phyloP scores from a whole-genome alignment of 1,139 yeast genomes.

The Magnusiomyces suaveolens region DNA sequence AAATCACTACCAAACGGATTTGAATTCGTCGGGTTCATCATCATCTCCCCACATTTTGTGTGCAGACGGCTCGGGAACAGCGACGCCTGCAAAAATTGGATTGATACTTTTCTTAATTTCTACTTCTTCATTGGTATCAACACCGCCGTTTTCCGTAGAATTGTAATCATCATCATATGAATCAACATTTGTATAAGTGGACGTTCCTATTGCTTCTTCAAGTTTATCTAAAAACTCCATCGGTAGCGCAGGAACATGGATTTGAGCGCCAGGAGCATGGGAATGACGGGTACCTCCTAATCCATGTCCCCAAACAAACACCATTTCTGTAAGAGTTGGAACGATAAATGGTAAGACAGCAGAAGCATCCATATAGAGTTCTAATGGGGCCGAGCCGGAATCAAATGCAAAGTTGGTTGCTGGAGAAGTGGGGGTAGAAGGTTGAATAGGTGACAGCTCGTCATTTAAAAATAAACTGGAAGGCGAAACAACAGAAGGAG shows the following conservation, averaged over 20 bases:
- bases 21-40: slow-evolving; percentile 14
- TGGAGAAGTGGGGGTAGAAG: not conserved
- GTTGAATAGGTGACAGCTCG: not conserved
- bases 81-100: slow-evolving; percentile 21
- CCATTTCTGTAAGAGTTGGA: slow-evolving; percentile 35
- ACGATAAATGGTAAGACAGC: slow-evolving; percentile 30
- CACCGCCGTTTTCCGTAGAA: not conserved
- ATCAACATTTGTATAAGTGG: not conserved
- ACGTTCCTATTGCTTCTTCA: slow-evolving; percentile 18
- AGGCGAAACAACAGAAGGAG: slow-evolving; percentile 11
- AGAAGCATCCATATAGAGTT: slow-evolving; percentile 29
- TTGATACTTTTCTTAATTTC: slow-evolving; percentile 7
- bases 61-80: slow-evolving; percentile 25
- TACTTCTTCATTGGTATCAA: slow-evolving; percentile 8
- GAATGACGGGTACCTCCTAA: slow-evolving; percentile 32
- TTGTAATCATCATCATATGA: not conserved
- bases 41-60: slow-evolving; percentile 25
- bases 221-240: slow-evolving; percentile 33
- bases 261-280: slow-evolving; percentile 26
- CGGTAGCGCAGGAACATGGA: slow-evolving; percentile 31
- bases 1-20: slow-evolving; percentile 13
- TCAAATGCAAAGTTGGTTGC: not conserved
- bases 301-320: slow-evolving; percentile 37
- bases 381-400: slow-evolving; percentile 7
- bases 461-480: slow-evolving; percentile 11